Conservation (phyloP, 2,329 filamentous ascomycete species). For the Microdochium bolleyi region DNA sequence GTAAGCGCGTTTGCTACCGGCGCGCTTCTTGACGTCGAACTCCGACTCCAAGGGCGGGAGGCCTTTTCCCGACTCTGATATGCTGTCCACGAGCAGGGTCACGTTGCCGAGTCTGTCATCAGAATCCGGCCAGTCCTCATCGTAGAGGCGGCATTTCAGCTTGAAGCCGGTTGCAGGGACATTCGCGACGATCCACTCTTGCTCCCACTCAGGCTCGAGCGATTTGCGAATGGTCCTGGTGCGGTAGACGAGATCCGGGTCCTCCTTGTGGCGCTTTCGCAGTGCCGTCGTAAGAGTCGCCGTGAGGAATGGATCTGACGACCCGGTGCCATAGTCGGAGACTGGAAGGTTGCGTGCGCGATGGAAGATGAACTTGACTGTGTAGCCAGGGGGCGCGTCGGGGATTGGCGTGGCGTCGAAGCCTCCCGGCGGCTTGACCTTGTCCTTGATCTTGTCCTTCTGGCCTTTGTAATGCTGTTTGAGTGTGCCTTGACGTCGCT, state of each 20-base stretch:
- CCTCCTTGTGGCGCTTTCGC: conserved; percentile 77
- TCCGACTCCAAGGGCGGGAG: conserved; percentile 49
- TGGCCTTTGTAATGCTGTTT: conserved; percentile 25
- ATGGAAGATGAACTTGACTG: conserved; percentile 77
- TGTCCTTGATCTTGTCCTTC: conserved; percentile 29
- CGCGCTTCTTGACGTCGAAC: conserved; percentile 72
- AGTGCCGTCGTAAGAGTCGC: conserved; percentile 67
- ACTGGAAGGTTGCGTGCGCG: conserved; percentile 73
- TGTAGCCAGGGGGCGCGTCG: conserved; percentile 68
- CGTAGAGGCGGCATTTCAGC: conserved; percentile 80
- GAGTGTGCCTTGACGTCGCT: conserved; percentile 12
- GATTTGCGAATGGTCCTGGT: conserved; percentile 68
- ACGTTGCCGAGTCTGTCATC: conserved; percentile 87
- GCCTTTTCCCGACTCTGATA: conserved; percentile 62
- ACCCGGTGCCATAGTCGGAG: conserved; percentile 68
- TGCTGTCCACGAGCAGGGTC: conserved; percentile 53
- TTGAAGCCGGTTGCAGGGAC: conserved; percentile 73
- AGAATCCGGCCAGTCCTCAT: conserved; percentile 80
- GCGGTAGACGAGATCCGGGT: conserved; percentile 65
- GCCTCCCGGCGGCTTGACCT: conserved; percentile 59
- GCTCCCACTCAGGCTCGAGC: conserved; percentile 73
- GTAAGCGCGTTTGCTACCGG: conserved; percentile 83
- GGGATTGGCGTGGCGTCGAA: conserved; percentile 76
- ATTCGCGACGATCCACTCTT: conserved; percentile 82
- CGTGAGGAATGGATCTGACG: conserved; percentile 76